Conservation (phyloP, 331 rosid genomes). For the Erythrophleum ivorense region DNA sequence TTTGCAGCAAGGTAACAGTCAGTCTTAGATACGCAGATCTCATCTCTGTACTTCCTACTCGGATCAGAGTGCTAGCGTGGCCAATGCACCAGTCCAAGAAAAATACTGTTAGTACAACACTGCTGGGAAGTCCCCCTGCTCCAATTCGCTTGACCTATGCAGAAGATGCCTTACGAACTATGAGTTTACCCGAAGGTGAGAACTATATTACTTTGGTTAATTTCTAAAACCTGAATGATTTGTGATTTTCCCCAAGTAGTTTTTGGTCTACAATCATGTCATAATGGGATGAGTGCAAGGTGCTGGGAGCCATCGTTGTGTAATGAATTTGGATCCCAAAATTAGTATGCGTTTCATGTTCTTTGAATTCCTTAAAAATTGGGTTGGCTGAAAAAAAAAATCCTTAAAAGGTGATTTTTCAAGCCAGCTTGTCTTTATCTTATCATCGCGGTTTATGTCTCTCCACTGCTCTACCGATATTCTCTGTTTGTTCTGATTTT, state of each 20-base stretch:
- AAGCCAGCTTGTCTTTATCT: slow-evolving; percentile 10
- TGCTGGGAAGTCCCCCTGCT: slow-evolving; percentile 49
- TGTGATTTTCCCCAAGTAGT: not conserved
- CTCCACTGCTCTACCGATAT: slow-evolving; percentile 23
- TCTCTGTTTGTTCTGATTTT: slow-evolving; percentile 16
- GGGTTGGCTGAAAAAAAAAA: too few relatives aligned
- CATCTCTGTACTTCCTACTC: slow-evolving; percentile 72
- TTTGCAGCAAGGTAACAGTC: slow-evolving; percentile 88
- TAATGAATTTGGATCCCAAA: not conserved
- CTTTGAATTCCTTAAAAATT: not conserved
- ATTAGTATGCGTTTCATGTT: not conserved
- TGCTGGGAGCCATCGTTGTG: not conserved
- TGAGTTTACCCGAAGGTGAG: slow-evolving; percentile 92
- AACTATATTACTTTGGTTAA: slow-evolving; percentile 20
- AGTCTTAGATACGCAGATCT: slow-evolving; percentile 87
- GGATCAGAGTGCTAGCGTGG: slow-evolving; percentile 82
- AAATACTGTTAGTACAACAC: slow-evolving; percentile 43
- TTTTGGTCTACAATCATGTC: not conserved
- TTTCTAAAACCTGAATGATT: slow-evolving; percentile 21
- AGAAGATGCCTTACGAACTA: slow-evolving; percentile 84
- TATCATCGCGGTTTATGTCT: not conserved
- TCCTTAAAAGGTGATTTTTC: not conserved
- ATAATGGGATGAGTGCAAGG: not conserved
- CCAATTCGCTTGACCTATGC: slow-evolving; percentile 83
- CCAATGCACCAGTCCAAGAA: slow-evolving; percentile 64